phyloP scores from a whole-genome alignment of 1,284 basidiomycete genomes.

The Amylostereum areolatum region DNA sequence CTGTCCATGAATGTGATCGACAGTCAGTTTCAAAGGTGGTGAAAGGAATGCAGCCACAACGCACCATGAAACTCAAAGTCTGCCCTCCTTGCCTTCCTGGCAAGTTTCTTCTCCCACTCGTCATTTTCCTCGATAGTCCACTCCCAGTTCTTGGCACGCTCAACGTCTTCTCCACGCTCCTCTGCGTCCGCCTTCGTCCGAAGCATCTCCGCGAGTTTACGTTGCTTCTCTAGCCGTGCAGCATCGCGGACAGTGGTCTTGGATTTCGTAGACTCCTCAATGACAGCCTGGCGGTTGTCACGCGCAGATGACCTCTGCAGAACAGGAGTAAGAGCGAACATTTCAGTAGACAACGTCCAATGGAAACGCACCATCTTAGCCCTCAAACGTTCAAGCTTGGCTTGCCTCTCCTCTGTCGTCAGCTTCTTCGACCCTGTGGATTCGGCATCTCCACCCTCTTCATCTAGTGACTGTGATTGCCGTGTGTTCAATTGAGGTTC shows the following conservation, averaged over 20 bases:
- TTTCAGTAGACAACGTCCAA: background rate
- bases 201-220: constrained; percentile 83
- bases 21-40: constrained; percentile 7
- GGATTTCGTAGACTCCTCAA: constrained; percentile 75
- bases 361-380: constrained; percentile 63
- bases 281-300: constrained; percentile 78
- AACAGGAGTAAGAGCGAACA: constrained; percentile 1
- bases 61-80: constrained; percentile 79
- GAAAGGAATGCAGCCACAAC: constrained; percentile 18
- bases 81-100: constrained; percentile 66
- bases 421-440: constrained; percentile 18
- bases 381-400: constrained; percentile 71
- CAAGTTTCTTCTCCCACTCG: constrained; percentile 85
- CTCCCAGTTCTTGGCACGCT: constrained; percentile 86
- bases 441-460: background rate
- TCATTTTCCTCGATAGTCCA: constrained; percentile 95
- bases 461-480: too few species aligned
- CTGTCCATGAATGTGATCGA: constrained; percentile 32
- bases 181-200: constrained; percentile 84
- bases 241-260: constrained; percentile 74
- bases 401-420: constrained; percentile 70
- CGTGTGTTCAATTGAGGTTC: too few species aligned
- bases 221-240: constrained; percentile 79
- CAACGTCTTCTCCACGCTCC: constrained; percentile 75
- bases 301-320: constrained; percentile 66